Percentiles rank a stretch among this genome's conserved stretches.
phyloP scores from a whole-genome alignment of 2,329 filamentous ascomycete genomes.

The Penicillium sp. region DNA sequence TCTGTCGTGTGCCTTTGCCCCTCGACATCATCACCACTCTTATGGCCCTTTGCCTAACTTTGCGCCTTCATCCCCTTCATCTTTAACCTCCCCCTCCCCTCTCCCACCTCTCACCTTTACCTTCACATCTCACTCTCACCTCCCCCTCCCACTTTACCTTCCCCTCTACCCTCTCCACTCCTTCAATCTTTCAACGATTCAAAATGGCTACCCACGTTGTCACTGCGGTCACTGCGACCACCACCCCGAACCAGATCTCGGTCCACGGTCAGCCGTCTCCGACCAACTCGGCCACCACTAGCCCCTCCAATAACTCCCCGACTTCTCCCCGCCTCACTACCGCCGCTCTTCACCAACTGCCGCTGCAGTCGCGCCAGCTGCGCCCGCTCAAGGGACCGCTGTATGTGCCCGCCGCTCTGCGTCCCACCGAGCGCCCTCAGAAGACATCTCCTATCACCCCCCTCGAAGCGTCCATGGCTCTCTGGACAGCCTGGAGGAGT shows the following conservation, averaged over 20 bases:
- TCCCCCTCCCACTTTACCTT: not conserved
- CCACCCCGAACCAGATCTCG: constrained; percentile 31
- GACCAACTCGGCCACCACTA: constrained; percentile 46
- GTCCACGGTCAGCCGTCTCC: constrained; percentile 46
- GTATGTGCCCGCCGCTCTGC: constrained; percentile 59
- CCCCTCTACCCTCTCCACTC: not conserved
- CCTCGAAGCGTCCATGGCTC: constrained; percentile 53
- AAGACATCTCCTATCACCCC: constrained; percentile 45
- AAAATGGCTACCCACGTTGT: constrained; percentile 33
- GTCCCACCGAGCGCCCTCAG: constrained; percentile 54
- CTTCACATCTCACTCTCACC: not conserved
- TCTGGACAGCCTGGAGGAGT: constrained; percentile 45
- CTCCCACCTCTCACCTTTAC: not conserved
- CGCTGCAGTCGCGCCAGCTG: constrained; percentile 51
- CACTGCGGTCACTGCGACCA: constrained; percentile 22
- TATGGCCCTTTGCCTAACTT: constrained; percentile 1
- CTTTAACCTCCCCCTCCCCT: not conserved
- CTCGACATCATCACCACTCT: constrained; percentile 17
- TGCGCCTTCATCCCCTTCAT: not conserved
- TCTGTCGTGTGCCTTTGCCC: constrained; percentile 16
- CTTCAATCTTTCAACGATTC: not conserved
- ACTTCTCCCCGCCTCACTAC: constrained; percentile 46
- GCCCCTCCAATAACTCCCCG: constrained; percentile 52
- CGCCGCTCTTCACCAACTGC: constrained; percentile 34
- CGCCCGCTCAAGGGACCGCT: constrained; percentile 57